These are phyloP conservation scores for Chloranthus sessilifolius DNA, from an alignment of 164 flowering plant species.

Conservation along the genomic window DNA sequence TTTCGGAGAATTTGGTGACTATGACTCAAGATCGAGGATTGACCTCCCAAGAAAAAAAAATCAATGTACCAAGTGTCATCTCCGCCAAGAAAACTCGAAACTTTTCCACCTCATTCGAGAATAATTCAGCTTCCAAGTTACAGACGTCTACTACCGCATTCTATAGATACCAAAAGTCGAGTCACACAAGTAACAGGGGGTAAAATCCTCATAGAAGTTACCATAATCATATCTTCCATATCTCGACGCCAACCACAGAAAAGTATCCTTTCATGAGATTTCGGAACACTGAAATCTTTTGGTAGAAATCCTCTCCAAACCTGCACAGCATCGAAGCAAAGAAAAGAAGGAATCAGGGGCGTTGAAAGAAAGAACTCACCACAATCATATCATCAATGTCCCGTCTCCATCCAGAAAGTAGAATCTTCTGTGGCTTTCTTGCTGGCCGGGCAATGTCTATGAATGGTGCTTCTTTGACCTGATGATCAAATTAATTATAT, in stretches of 20 bases:
- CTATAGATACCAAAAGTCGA: constrained; percentile 12
- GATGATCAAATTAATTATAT: constrained; percentile 56
- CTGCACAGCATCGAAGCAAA: constrained; percentile 64
- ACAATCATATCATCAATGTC: constrained; percentile 96
- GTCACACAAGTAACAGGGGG: constrained; percentile 22
- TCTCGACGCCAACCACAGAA: constrained; percentile 91
- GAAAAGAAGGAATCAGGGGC: constrained; percentile 51
- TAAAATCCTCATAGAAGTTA: constrained; percentile 33
- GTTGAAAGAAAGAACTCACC: constrained; percentile 54
- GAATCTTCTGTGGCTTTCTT: constrained; percentile 86
- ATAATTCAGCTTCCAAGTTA: neutral
- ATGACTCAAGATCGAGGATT: too few species aligned
- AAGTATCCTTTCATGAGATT: constrained; percentile 62
- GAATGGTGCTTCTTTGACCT: constrained; percentile 74
- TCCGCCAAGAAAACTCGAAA: too few species aligned
- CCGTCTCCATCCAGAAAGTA: constrained; percentile 90
- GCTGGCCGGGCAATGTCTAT: constrained; percentile 51
- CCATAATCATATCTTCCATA: constrained; percentile 94
- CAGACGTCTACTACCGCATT: constrained; percentile 21
- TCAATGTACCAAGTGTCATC: too few species aligned
- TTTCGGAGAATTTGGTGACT: too few species aligned
- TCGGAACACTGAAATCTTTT: constrained; percentile 49
- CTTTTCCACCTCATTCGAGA: too few species aligned
- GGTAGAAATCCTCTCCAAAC: constrained; percentile 67
- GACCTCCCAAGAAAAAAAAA: too few species aligned